phyloP scores from a whole-genome alignment of 225 moss, liverwort and hornwort genomes.

The Antitrichia curtipendula region DNA sequence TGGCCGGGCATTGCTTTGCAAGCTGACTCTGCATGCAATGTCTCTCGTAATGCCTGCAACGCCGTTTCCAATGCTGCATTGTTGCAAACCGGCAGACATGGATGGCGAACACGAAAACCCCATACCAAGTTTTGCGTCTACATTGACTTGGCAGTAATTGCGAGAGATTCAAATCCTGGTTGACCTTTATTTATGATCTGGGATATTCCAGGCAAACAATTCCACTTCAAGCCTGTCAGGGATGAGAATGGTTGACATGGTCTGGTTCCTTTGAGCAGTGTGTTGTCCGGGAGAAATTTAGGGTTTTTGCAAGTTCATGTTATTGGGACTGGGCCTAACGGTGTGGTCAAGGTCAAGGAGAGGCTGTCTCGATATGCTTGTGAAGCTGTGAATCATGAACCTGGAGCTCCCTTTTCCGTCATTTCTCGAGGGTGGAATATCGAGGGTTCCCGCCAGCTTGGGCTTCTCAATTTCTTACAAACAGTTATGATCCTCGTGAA shows the following conservation, averaged over 20 bases:
- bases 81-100: neutral
- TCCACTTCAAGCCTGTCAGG: neutral
- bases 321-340: neutral
- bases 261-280: neutral
- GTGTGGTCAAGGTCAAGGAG: neutral
- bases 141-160: neutral
- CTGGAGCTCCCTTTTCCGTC: neutral
- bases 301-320: neutral
- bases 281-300: neutral
- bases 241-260: neutral
- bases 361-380: neutral
- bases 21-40: neutral
- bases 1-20: neutral
- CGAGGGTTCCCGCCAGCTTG: neutral
- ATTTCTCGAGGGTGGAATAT: neutral
- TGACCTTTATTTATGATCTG: neutral
- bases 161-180: neutral
- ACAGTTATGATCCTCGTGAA: neutral
- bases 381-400: neutral
- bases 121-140: neutral
- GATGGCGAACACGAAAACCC: neutral
- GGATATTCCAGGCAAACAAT: neutral
- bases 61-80: neutral
- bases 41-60: neutral
- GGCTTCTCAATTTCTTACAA: neutral